Evolutionary conservation across 208 protist species (phyloP), one percentile per base, ranked within the genome.

Genomic region (Leishmania aethiopica): DNA sequence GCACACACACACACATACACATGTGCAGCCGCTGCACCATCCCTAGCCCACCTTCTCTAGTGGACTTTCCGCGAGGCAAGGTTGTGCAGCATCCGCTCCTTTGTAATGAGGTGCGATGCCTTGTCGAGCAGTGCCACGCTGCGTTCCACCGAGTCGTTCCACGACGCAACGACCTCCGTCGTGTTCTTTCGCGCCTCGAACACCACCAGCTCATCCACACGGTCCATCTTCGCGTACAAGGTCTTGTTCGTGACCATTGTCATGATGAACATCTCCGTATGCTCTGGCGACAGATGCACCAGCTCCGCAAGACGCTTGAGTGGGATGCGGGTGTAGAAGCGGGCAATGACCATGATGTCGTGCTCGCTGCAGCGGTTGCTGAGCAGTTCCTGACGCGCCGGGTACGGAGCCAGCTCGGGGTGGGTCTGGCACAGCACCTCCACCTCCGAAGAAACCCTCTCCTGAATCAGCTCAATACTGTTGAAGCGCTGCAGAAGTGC

Each of bases 321-420:
- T n/a, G 89, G 89, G 71, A 99, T 97, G 40, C 97, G 97, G 13
- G 88, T 90, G 92, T 99, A 99, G 87, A 98, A 99, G 69, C 94
- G 91, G 32, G 97, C 86, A 67, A 99, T 93, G 5, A 99, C 96
- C 57, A 98, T 87, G 47, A 99, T 90, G 84, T 99, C 99, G 84
- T 99, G 97, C 85, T 99, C 98, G 64, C 97, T 97, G 84, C 98
- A 97, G 80, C 98, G 96, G 76, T 93, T 97, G 53, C 88, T 86
- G 2, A 99, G 87, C 77, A 99, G 85, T 77, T 87, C 84, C 76
- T 92, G 89, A 64, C 87, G 91, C 59, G 86, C 90, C 3, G 90
- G 84, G 49, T 90, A 94, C 28, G 73, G 47, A 15, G 77, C 86
- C 69, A 99, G 95, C 55, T 94, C 80, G 13, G 88, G 81, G 60